Conservation (phyloP, 345 rosid species). For the Xanthoceras sorbifolium region DNA sequence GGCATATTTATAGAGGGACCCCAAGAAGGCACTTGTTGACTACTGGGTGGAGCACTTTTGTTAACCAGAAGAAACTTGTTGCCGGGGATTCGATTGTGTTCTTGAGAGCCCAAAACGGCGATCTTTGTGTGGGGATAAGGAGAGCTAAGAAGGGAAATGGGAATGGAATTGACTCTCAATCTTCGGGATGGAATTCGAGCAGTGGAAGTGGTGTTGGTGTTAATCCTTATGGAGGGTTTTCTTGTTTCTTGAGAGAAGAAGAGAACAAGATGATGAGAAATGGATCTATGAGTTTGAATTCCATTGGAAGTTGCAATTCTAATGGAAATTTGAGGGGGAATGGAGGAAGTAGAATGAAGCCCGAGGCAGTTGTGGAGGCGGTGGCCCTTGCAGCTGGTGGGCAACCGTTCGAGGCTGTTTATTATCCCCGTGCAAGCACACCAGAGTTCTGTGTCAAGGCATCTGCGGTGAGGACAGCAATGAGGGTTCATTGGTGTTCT, state of each 20-base stretch:
- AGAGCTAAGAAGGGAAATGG: conserved; percentile 74
- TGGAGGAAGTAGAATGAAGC: conserved; percentile 43
- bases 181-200: conserved; percentile 46
- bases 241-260: conserved; percentile 66
- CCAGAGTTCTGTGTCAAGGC: conserved; percentile 88
- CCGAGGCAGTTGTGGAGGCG: conserved; percentile 77
- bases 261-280: conserved; percentile 49
- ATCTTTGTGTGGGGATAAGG: conserved; percentile 80
- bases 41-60: conserved; percentile 96
- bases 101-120: conserved; percentile 78
- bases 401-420: conserved; percentile 73
- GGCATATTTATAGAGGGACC: conserved; percentile 95
- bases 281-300: conserved; percentile 21
- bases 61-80: conserved; percentile 88
- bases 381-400: conserved; percentile 64
- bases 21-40: conserved; percentile 91
- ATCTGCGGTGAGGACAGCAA: conserved; percentile 57
- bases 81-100: conserved; percentile 95
- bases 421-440: conserved; percentile 76
- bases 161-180: conserved; percentile 35
- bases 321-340: conserved; percentile 29
- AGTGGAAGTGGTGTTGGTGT: conserved; percentile 28
- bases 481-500: conserved; percentile 77
- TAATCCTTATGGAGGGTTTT: conserved; percentile 46
- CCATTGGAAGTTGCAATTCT: conserved; percentile 24